Conservation (phyloP, 228 moss, liverwort and hornwort species). For the Sphagnum magellanicum region DNA sequence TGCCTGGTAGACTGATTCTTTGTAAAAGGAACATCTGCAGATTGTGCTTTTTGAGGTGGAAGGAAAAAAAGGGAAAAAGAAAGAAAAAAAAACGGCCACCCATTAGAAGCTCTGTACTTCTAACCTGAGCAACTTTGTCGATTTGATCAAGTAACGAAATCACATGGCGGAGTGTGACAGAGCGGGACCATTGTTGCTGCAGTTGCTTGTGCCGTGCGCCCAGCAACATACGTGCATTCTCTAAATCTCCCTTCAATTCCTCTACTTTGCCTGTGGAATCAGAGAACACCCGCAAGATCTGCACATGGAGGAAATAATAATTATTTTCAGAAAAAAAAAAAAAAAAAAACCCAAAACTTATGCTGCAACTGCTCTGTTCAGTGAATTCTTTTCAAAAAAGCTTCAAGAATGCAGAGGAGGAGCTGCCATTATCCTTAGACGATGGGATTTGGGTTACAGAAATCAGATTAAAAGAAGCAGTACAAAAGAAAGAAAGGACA, state of each 20-base stretch:
- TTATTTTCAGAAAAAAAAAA: too few species aligned
- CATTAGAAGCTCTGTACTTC: background rate
- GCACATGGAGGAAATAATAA: background rate
- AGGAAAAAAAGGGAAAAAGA: too few species aligned
- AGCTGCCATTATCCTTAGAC: too few species aligned
- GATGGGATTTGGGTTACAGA: too few species aligned
- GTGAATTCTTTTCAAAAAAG: too few species aligned
- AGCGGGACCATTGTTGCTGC: constrained; percentile 92
- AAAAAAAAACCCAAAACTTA: too few species aligned
- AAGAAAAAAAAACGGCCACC: background rate
- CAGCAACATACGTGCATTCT: constrained; percentile 56
- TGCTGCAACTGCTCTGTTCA: background rate
- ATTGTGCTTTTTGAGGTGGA: too few species aligned
- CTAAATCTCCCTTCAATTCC: constrained; percentile 66
- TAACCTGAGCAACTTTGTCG: constrained; percentile 87
- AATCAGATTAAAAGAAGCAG: too few species aligned
- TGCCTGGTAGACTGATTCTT: too few species aligned
- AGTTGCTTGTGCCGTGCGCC: constrained; percentile 92
- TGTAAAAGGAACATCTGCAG: too few species aligned
- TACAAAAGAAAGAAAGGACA: too few species aligned
- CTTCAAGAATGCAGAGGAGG: too few species aligned
- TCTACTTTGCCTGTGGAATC: constrained; percentile 70
- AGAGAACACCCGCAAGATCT: constrained; percentile 87
- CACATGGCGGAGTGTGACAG: constrained; percentile 88
- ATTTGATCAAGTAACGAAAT: constrained; percentile 88